A percentile compares a stretch with the other conserved stretches of the same genome.
Evolutionary conservation across 129 eudicot genomes (phyloP).

Genomic region (Arctium minus): DNA sequence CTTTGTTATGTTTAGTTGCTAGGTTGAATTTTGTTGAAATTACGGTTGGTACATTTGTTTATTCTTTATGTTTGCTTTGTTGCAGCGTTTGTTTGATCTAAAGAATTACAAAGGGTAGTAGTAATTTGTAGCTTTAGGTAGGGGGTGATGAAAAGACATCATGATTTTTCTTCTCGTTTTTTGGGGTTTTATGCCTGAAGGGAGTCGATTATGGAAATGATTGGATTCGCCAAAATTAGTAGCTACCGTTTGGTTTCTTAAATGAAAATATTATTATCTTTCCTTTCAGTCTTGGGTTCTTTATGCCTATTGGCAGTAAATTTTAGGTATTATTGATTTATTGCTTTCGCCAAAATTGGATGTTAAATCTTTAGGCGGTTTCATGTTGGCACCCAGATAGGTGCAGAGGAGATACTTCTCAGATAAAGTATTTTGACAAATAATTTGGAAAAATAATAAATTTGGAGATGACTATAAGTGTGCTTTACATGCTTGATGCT

Average conservation of each 20-base stretch:
- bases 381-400: constrained; percentile 10
- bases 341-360: neutral
- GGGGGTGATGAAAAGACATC: neutral
- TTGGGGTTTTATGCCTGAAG: constrained; percentile 13
- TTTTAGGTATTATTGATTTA: neutral
- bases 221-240: constrained; percentile 13
- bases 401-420: neutral
- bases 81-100: constrained; percentile 2
- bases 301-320: constrained; percentile 2
- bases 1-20: neutral
- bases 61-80: constrained; percentile 12
- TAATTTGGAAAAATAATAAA: neutral
- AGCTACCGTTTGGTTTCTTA: constrained; percentile 10
- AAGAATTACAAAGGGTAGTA: neutral
- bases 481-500: neutral
- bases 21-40: constrained; percentile 10
- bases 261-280: neutral
- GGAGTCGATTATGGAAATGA: neutral
- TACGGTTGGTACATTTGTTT: constrained; percentile 18
- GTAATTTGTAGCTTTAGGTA: constrained; percentile 9
- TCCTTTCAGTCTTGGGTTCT: neutral
- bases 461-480: neutral
- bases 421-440: neutral
- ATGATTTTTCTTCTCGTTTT: neutral
- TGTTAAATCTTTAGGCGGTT: neutral